These are phyloP conservation scores for Aureobasidium sp. DNA, from an alignment of 2,329 filamentous ascomycete genomes.

Conservation along the genomic window DNA sequence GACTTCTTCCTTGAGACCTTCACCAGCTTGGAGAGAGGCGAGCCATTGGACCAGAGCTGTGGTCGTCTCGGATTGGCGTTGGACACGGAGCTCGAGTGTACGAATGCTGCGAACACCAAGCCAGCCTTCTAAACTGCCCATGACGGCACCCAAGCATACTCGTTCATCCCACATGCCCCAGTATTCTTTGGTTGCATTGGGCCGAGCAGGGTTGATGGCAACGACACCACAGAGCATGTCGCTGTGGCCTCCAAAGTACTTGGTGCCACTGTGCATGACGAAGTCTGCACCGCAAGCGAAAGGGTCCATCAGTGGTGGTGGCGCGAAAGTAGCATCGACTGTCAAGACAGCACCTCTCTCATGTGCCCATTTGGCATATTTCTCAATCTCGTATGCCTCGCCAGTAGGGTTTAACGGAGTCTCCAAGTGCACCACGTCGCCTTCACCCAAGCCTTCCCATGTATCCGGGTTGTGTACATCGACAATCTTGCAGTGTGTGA, in stretches of 20 bases:
- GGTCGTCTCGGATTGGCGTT: constrained; percentile 66
- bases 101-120: constrained; percentile 77
- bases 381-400: constrained; percentile 63
- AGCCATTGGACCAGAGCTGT: constrained; percentile 66
- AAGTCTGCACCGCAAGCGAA: constrained; percentile 74
- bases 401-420: constrained; percentile 90
- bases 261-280: constrained; percentile 88
- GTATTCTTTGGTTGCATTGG: constrained; percentile 46
- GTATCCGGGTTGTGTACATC: constrained; percentile 45
- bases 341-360: constrained; percentile 64
- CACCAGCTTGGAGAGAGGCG: constrained; percentile 38
- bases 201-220: constrained; percentile 44
- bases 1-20: constrained; percentile 32
- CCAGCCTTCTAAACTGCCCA: constrained; percentile 90
- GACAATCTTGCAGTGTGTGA: constrained; percentile 67
- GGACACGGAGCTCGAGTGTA: constrained; percentile 75
- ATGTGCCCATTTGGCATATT: constrained; percentile 66
- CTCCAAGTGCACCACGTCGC: constrained; percentile 85
- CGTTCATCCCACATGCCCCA: constrained; percentile 57
- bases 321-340: constrained; percentile 88
- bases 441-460: constrained; percentile 55
- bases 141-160: constrained; percentile 68
- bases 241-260: constrained; percentile 92
- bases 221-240: constrained; percentile 88
- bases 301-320: constrained; percentile 80